A percentile compares a stretch with the other conserved stretches of the same genome.
Conservation (phyloP, 1,284 basidiomycete genomes). For the Boletus semigastroideus region DNA sequence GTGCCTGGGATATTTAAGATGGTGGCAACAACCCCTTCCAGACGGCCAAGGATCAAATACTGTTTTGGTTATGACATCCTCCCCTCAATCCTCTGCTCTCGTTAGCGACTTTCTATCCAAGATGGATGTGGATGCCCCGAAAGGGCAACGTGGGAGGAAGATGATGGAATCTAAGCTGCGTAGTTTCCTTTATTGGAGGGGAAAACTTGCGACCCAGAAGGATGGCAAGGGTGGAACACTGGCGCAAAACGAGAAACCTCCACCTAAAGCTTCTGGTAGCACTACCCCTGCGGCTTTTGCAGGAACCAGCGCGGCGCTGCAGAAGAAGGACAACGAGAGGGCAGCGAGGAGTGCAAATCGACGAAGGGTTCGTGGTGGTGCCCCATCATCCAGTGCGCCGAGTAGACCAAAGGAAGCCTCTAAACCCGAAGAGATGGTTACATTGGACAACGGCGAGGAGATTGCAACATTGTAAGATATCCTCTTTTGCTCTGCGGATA, state of each 20-base stretch:
- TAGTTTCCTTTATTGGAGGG: slow-evolving; percentile 83
- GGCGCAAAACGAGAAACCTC: slow-evolving; percentile 4
- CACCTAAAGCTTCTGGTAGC: slow-evolving; percentile 6
- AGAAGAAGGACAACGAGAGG: slow-evolving; percentile 68
- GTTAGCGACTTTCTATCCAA: slow-evolving; percentile 77
- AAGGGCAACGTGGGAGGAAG: slow-evolving; percentile 58
- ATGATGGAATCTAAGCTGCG: slow-evolving; percentile 81
- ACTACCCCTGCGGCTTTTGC: slow-evolving; percentile 2
- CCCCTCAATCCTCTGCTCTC: slow-evolving; percentile 71
- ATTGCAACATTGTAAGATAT: slow-evolving; percentile 25
- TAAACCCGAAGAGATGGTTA: slow-evolving; percentile 37
- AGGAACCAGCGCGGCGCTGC: slow-evolving; percentile 64
- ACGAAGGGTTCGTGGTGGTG: slow-evolving; percentile 67
- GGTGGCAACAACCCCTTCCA: slow-evolving; percentile 2
- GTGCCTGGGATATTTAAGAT: neutral
- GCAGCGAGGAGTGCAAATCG: slow-evolving; percentile 54
- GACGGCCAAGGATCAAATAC: slow-evolving; percentile 69
- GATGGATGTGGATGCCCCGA: slow-evolving; percentile 55
- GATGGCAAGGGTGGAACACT: slow-evolving; percentile 6
- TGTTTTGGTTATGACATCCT: slow-evolving; percentile 88
- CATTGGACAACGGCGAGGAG: slow-evolving; percentile 51
- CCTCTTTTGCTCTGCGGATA: neutral
- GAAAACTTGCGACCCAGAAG: slow-evolving; percentile 42
- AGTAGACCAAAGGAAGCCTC: slow-evolving; percentile 12
- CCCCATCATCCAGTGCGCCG: slow-evolving; percentile 32